Evolutionary conservation across 2,329 filamentous ascomycete genomes (phyloP).

Genomic region (Ophiosphaerella herpotricha): DNA sequence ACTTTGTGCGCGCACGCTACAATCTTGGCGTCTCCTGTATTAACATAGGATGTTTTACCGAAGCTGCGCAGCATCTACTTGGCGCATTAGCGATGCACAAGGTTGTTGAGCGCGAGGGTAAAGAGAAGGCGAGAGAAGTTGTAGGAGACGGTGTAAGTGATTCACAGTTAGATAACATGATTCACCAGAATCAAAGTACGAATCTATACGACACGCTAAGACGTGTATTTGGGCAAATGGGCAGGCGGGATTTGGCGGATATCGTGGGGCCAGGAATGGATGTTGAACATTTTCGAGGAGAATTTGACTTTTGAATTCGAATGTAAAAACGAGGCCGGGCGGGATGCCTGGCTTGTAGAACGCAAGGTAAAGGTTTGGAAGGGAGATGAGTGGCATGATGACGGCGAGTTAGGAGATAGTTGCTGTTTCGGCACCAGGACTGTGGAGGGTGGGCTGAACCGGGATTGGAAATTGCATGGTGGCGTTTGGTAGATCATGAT

Average conservation of each 20-base stretch:
- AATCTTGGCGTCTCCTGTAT: constrained; percentile 97
- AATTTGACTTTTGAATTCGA: constrained; percentile 76
- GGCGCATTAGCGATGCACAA: constrained; percentile 95
- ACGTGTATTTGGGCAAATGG: constrained; percentile 97
- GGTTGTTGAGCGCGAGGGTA: constrained; percentile 82
- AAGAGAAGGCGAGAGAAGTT: constrained; percentile 82
- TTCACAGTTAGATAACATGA: constrained; percentile 80
- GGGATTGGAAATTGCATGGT: constrained; percentile 36
- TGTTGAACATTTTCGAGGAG: constrained; percentile 82
- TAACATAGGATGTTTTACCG: constrained; percentile 92
- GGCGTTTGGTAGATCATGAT: constrained; percentile 19
- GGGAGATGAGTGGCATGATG: constrained; percentile 5
- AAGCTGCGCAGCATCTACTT: constrained; percentile 90
- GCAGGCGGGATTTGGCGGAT: constrained; percentile 82
- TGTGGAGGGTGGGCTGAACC: constrained; percentile 24
- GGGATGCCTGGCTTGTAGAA: constrained; percentile 19
- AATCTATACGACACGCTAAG: constrained; percentile 94
- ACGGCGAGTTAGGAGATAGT: constrained; percentile 32
- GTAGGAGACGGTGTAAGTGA: constrained; percentile 66
- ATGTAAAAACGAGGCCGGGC: neutral
- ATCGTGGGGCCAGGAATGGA: constrained; percentile 88
- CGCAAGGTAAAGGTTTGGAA: constrained; percentile 15
- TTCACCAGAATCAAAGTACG: constrained; percentile 93
- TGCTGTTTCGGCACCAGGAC: constrained; percentile 39
- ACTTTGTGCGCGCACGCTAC: constrained; percentile 96